Conservation (phyloP, 257 asterid genomes). For the Rauvolfia tetraphylla region DNA sequence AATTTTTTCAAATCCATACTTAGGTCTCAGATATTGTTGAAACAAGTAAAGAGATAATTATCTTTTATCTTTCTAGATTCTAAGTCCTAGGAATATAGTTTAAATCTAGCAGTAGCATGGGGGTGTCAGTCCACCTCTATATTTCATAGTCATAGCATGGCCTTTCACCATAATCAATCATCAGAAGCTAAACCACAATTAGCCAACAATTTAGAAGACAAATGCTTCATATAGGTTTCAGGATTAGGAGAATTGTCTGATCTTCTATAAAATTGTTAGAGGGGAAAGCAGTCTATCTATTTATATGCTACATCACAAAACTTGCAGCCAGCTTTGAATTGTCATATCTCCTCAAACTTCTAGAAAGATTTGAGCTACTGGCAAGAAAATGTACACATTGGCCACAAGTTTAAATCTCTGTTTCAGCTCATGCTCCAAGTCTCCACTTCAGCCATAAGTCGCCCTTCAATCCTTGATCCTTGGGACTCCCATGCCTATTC, state of each 20-base stretch:
- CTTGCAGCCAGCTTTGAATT: not conserved
- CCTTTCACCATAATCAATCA: not conserved
- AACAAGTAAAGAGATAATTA: not conserved
- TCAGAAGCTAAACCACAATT: not conserved
- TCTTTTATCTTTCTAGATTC: not conserved
- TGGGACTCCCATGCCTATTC: not conserved
- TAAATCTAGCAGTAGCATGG: no score
- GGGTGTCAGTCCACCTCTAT: not conserved
- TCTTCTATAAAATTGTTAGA: not conserved
- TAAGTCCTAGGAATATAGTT: not conserved
- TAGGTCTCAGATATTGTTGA: not conserved
- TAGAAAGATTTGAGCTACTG: not conserved
- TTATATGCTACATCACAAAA: not conserved
- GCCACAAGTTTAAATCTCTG: not conserved
- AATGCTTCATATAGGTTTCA: not conserved
- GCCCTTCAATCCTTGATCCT: no score
- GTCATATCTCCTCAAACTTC: not conserved
- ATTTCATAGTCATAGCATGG: not conserved
- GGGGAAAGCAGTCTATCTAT: not conserved
- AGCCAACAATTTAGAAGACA: not conserved
- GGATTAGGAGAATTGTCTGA: not conserved
- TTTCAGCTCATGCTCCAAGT: not conserved
- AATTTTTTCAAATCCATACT: not conserved
- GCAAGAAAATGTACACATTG: not conserved
- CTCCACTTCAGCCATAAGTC: not conserved